Percentiles rank a stretch among this genome's conserved stretches.
These are phyloP conservation scores for Hanseniaspora taiwanica DNA, from an alignment of 805 yeast genomes.

Conservation along the genomic window DNA sequence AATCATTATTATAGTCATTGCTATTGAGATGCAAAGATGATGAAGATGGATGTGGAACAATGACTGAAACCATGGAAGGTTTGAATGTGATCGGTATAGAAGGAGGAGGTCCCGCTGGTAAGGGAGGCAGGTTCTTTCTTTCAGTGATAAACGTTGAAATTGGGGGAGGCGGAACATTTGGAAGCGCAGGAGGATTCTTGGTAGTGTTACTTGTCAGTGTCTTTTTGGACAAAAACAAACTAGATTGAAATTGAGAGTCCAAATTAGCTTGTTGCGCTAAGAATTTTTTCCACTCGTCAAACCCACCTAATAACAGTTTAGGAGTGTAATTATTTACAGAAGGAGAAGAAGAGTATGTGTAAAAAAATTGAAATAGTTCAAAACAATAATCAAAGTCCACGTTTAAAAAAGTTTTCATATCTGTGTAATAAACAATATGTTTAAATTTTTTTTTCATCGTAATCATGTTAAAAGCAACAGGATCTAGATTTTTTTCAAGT, in stretches of 20 bases:
- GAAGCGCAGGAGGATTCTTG: constrained; percentile 13
- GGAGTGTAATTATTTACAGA: no score
- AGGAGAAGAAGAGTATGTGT: constrained; percentile 11
- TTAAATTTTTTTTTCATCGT: constrained; percentile 21
- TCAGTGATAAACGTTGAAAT: constrained; percentile 1
- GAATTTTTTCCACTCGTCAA: constrained; percentile 29
- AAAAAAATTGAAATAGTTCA: constrained; percentile 19
- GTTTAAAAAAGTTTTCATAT: constrained; percentile 22
- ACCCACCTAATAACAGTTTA: constrained; percentile 30
- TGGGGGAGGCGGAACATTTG: constrained; percentile 3
- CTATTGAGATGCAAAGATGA: constrained; percentile 5
- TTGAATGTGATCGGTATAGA: background rate
- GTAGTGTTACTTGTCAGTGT: no score
- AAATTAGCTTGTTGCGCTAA: constrained; percentile 19
- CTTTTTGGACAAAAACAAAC: no score
- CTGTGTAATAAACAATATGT: constrained; percentile 28
- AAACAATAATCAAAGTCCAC: constrained; percentile 22
- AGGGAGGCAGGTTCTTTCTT: constrained; percentile 6
- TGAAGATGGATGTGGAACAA: background rate
- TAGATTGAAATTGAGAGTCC: no score
- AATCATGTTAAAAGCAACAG: constrained; percentile 13
- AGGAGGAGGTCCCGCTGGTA: constrained; percentile 2
- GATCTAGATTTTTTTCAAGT: background rate
- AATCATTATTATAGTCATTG: no score
- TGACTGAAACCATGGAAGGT: constrained; percentile 2